Evolutionary conservation across 768 basidiomycete genomes (phyloP), one percentile per base, ranked within the genome.

Genomic region (Xanthoconium purpureum): DNA sequence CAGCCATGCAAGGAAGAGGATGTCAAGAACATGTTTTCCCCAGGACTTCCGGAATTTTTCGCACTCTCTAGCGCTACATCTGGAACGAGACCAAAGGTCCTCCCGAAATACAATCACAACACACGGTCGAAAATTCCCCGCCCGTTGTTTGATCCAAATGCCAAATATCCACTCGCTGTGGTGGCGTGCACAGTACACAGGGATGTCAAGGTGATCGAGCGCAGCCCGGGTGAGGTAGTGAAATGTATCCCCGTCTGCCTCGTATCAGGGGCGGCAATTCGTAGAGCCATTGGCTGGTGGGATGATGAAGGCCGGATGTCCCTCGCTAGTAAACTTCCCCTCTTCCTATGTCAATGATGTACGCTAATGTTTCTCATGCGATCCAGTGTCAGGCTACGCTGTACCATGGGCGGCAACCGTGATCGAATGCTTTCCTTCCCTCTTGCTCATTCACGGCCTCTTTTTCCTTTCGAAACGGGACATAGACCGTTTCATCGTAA

Each of bases 401-500:
- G 55, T 51, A 18, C 64, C 66, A 17, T 58, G 36, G 30, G 66
- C 64, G 5, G 62, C 58, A 5, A 58, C 62, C 7, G 43, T 54
- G 17, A 55, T 68, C 1, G 29, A 29, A 9, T 14, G 57, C 14
- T 46, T 60, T 42, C 60, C 58, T 3, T 57, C 66, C 6, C 62
- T 66, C 38, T 35, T 68, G 11, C 24, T 60, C 29, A 60, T 68
- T 5, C 63, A 66, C 12, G 60, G 59, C 5, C 55, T 66, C 12
- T 66, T 68, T 51, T 60, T 59, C 38, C 52, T 67, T 7, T 39
- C 47, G 36, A 18, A n/a, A 10, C 14, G 6, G 30, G 33, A 54
- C 14, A 5, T 68, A 15, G n/a, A 18, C 0, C 30, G 2, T 6
- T 53, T 67, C 24, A 4, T 6, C 1, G 13, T 39, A 30, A 0